phyloP scores from a whole-genome alignment of 1,284 basidiomycete genomes.

The Dichomitus squalens region DNA sequence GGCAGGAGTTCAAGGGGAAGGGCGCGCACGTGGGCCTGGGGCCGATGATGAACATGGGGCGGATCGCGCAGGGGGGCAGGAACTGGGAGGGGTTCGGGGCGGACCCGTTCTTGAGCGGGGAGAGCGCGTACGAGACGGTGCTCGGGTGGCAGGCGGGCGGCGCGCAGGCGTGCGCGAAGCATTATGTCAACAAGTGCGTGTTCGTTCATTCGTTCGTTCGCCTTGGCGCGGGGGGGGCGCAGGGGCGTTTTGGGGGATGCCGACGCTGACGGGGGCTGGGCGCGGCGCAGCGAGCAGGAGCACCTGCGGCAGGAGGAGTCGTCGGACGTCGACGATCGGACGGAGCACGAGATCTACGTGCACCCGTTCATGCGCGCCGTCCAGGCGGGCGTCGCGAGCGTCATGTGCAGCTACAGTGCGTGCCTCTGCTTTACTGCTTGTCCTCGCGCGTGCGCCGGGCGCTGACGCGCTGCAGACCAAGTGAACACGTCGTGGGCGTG shows the following conservation, averaged over 20 bases:
- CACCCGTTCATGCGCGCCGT: slow-evolving; percentile 75
- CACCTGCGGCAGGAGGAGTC: slow-evolving; percentile 53
- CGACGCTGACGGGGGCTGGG: not conserved
- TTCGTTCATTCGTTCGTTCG: not conserved
- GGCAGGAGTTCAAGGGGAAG: slow-evolving; percentile 77
- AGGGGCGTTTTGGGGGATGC: not conserved
- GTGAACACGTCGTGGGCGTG: slow-evolving; percentile 78
- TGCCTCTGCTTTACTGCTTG: not conserved
- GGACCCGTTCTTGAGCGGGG: slow-evolving; percentile 76
- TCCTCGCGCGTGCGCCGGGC: too few relatives aligned
- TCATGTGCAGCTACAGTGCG: slow-evolving; percentile 78
- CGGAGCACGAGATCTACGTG: slow-evolving; percentile 74
- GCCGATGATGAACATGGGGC: slow-evolving; percentile 73
- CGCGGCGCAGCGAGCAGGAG: slow-evolving; percentile 60
- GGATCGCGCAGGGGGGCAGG: slow-evolving; percentile 66
- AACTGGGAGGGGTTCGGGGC: slow-evolving; percentile 89
- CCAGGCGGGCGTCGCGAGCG: slow-evolving; percentile 73
- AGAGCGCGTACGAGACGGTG: slow-evolving; percentile 75
- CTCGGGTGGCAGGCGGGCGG: slow-evolving; percentile 74
- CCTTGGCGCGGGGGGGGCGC: too few relatives aligned
- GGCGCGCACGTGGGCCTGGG: slow-evolving; percentile 76
- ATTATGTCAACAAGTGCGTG: slow-evolving; percentile 71
- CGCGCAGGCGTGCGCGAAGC: slow-evolving; percentile 80
- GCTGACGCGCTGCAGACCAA: not conserved
- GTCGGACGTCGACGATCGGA: slow-evolving; percentile 78